Percentiles rank a stretch among this genome's conserved stretches.
Evolutionary conservation across 768 basidiomycete genomes (phyloP).

Genomic region (Russula ochroleuca): DNA sequence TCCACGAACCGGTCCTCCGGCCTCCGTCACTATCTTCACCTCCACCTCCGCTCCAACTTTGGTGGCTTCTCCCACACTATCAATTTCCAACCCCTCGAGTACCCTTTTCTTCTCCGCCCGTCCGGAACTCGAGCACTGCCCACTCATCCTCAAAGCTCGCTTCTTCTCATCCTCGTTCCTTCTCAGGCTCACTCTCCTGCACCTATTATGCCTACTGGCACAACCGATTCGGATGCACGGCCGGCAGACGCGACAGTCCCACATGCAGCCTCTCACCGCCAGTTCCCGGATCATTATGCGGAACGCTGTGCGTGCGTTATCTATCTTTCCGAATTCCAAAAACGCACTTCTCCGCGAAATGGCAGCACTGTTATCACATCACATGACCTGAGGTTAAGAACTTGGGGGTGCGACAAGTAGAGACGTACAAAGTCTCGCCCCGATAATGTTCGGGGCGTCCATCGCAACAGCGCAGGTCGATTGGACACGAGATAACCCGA

Average conservation of each 20-base stretch:
- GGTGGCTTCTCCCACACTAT: too few relatives aligned
- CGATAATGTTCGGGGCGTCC: too few relatives aligned
- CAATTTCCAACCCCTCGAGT: too few relatives aligned
- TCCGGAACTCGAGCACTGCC: background rate
- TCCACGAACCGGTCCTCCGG: too few relatives aligned
- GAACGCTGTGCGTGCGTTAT: slow-evolving; percentile 5
- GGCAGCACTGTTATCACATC: slow-evolving; percentile 2
- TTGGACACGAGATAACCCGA: too few relatives aligned
- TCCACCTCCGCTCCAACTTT: too few relatives aligned
- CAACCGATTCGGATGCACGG: background rate
- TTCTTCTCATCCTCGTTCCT: background rate
- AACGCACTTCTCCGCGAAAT: background rate
- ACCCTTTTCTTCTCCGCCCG: background rate
- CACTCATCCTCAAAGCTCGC: background rate
- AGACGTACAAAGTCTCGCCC: too few relatives aligned
- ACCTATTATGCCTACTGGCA: background rate
- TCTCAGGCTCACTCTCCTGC: background rate
- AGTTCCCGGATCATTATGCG: background rate
- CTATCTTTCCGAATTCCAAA: background rate
- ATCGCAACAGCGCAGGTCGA: too few relatives aligned
- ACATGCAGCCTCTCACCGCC: background rate
- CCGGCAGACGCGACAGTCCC: background rate
- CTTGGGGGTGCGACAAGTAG: too few relatives aligned
- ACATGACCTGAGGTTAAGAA: too few relatives aligned
- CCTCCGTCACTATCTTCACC: too few relatives aligned